phyloP scores from a whole-genome alignment of 768 basidiomycete species.

The Leccinum boreale region DNA sequence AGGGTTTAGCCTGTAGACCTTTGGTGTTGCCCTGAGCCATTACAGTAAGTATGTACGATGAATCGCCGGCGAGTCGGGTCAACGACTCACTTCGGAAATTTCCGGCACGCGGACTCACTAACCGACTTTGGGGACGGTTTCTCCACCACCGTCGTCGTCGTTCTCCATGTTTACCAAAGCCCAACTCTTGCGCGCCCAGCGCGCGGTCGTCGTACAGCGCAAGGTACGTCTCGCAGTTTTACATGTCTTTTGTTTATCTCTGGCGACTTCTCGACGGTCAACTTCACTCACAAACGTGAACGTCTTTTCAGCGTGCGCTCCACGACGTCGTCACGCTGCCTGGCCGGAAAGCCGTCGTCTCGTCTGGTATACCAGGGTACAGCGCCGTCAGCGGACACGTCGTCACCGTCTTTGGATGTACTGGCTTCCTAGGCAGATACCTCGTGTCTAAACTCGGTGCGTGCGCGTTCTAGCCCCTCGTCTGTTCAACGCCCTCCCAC shows the following conservation, averaged over 20 bases:
- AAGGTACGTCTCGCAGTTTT: constrained; percentile 35
- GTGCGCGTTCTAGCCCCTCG: neutral
- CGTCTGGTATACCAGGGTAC: constrained; percentile 77
- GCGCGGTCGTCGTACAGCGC: constrained; percentile 42
- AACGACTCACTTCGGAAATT: constrained; percentile 18
- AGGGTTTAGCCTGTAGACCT: constrained; percentile 56
- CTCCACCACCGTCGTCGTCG: constrained; percentile 10
- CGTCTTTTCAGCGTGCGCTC: constrained; percentile 55
- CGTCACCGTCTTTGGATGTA: constrained; percentile 96
- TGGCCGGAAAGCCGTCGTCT: constrained; percentile 60
- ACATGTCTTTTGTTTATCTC: neutral
- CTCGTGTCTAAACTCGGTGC: constrained; percentile 89
- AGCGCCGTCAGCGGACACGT: constrained; percentile 87
- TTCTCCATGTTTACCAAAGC: constrained; percentile 43
- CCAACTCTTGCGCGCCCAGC: constrained; percentile 51
- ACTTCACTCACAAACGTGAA: neutral
- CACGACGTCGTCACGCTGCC: constrained; percentile 70
- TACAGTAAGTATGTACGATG: neutral
- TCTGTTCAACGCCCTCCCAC: too few species aligned
- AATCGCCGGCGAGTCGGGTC: neutral
- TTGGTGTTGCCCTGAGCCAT: constrained; percentile 89
- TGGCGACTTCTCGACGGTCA: neutral
- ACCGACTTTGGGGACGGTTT: neutral
- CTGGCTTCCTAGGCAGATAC: constrained; percentile 93
- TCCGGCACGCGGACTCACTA: constrained; percentile 17